Percentiles rank a stretch among this genome's conserved stretches.
phyloP scores from a whole-genome alignment of 208 protist species.

The Acanthamoeba royreba region DNA sequence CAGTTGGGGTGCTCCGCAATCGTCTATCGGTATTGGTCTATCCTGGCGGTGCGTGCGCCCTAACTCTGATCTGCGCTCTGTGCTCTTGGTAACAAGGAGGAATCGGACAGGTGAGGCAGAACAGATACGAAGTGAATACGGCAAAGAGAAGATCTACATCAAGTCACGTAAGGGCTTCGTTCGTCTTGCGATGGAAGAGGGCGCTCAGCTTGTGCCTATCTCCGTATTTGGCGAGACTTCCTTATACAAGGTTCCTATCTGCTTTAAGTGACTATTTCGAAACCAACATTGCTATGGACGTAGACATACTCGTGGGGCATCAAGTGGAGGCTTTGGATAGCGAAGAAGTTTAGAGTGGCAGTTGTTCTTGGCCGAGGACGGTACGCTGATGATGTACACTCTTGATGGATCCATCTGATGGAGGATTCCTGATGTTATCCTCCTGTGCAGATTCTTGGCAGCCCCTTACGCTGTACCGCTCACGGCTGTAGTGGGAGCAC shows the following conservation, averaged over 20 bases:
- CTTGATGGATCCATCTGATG: no score
- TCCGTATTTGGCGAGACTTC: conserved; percentile 30
- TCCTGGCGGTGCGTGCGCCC: background rate
- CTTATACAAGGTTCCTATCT: background rate
- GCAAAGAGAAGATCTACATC: background rate
- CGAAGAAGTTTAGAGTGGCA: background rate
- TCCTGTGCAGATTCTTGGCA: background rate
- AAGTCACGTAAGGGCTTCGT: background rate
- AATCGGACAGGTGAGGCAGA: background rate
- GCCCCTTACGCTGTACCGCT: background rate
- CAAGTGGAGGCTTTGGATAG: background rate
- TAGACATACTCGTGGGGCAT: background rate
- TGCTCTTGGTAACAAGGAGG: background rate
- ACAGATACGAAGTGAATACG: background rate
- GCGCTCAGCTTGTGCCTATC: background rate
- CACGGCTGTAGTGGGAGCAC: background rate
- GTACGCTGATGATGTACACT: no score
- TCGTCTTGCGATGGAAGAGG: background rate
- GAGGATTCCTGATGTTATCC: background rate
- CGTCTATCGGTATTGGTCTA: background rate
- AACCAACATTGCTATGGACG: background rate
- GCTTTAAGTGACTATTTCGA: background rate
- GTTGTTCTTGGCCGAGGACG: background rate
- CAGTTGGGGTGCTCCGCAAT: background rate
- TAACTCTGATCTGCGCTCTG: background rate